A percentile compares a stretch with the other conserved stretches of the same genome.
Conservation (phyloP, 225 moss, liverwort and hornwort genomes). For the Ulota crispa region DNA sequence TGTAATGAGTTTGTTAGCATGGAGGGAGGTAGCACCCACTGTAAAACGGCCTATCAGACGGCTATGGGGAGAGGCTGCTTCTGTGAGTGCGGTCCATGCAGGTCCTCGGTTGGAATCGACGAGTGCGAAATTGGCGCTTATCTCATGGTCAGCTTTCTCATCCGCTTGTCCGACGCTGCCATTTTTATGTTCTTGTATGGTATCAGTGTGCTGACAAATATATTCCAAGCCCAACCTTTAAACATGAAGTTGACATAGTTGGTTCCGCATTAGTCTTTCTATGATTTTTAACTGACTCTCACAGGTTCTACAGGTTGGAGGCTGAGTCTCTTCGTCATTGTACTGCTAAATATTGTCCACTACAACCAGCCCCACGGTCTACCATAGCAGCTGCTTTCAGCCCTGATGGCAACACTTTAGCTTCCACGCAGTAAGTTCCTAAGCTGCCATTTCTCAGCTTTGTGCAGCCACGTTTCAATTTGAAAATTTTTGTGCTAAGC, state of each 20-base stretch:
- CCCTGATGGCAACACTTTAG: constrained; percentile 96
- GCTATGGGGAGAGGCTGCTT: constrained; percentile 74
- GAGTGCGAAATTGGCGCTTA: constrained; percentile 77
- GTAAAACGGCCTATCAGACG: constrained; percentile 73
- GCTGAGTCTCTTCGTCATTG: constrained; percentile 93
- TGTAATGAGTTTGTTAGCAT: constrained; percentile 72
- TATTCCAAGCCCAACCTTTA: background rate
- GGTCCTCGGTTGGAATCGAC: constrained; percentile 70
- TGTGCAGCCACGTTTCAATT: constrained; percentile 9
- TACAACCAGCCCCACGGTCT: constrained; percentile 92
- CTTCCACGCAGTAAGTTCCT: constrained; percentile 87
- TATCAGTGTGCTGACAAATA: constrained; percentile 1
- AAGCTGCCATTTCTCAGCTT: constrained; percentile 9
- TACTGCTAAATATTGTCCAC: constrained; percentile 92
- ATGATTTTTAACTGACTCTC: constrained; percentile 52
- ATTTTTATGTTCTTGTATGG: background rate
- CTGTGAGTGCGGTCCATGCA: constrained; percentile 55
- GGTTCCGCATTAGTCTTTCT: constrained; percentile 25
- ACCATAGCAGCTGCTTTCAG: constrained; percentile 99
- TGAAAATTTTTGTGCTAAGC: constrained; percentile 2
- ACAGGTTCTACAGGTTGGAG: constrained; percentile 83
- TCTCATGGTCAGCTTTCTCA: constrained; percentile 78
- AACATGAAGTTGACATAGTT: background rate
- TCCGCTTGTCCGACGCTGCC: constrained; percentile 8
- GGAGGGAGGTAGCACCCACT: constrained; percentile 87